Percentiles rank a stretch among this genome's conserved stretches.
Conservation (phyloP, 805 yeast species). For the Monosporozyma servazzii region DNA sequence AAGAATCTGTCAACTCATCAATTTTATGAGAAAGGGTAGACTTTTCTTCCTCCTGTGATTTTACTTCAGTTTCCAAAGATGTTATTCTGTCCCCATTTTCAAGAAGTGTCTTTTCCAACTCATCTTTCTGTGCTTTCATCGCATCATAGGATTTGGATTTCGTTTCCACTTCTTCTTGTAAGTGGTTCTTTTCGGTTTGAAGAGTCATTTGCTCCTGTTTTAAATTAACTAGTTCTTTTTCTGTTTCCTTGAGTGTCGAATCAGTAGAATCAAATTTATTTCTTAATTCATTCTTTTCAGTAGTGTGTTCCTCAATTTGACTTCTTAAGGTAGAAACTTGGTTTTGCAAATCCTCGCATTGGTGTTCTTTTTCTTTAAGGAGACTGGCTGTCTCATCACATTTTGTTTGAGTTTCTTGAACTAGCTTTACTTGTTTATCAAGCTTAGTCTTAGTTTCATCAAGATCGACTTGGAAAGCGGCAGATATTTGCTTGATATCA, state of each 20-base stretch:
- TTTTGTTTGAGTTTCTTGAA: neutral
- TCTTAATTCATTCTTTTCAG: slow-evolving; percentile 4
- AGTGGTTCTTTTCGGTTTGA: neutral
- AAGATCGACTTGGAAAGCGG: neutral
- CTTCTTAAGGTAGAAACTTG: neutral
- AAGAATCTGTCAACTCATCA: slow-evolving; percentile 1
- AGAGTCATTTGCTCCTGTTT: slow-evolving; percentile 7
- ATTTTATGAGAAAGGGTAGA: neutral
- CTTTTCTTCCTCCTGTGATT: neutral
- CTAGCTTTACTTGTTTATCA: neutral
- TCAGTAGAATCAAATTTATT: slow-evolving; percentile 3
- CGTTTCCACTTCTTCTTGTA: neutral
- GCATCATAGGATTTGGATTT: neutral
- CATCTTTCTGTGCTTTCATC: neutral
- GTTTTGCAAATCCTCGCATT: neutral
- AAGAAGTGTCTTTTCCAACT: neutral
- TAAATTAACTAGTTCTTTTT: neutral
- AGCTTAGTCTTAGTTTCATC: neutral
- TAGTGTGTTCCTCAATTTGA: neutral
- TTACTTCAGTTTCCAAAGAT: neutral
- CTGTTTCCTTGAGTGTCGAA: slow-evolving; percentile 2
- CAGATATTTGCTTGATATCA: neutral
- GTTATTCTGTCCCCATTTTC: neutral
- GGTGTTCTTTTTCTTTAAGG: neutral
- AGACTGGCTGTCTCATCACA: neutral